Base-by-base conservation (phyloP, 768 basidiomycete species). In the Lactarius sanguifluus region DNA sequence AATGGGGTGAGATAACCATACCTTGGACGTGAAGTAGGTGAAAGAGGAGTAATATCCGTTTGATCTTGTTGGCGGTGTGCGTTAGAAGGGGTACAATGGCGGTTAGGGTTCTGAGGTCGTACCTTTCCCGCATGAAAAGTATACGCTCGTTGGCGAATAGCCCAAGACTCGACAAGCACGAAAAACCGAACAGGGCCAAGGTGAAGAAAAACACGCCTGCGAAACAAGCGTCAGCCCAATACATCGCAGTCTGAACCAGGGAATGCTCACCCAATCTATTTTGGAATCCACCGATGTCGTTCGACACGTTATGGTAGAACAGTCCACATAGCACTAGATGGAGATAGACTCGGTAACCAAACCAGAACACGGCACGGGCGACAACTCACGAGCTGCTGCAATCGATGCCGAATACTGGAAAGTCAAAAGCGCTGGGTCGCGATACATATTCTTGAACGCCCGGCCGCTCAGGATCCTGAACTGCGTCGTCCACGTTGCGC, bases 71-170 rank as follows among this genome's bases (percentile, higher is more conserved):
- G 30, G 15, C 20, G 61, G 36, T 57, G 56, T 66, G 15, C 63
- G 43, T 50, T 65, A 25, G 38, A 13, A 50, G 23, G 30, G 61
- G 47, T 23, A 36, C 16, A 55, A 52, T 54, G 40, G 6, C 38
- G 18, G 16, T 12, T 55, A 28, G 40, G 12, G 34, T 7, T 61
- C 38, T 23, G 34, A 16, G 32, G 2, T 72, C 83, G 52, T 69
- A 96, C 92, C 96, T 83, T 77, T 99, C 97, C n/a, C 97, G 88
- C 87, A 98, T 98, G 80, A 98, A 99, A 58, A 99, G 78, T 65
- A 98, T 88, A 54, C 97, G 85, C 73, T 99, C 97, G 71, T 93
- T 94, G 6, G 97, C 92, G 74, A 99, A 98, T 59, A 97, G 78
- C 3, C 94, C 92, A 59, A 99, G 79, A 62, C 96, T 98, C 12